Conservation (phyloP, 345 rosid genomes). For the Eucalyptus erythrocorys region DNA sequence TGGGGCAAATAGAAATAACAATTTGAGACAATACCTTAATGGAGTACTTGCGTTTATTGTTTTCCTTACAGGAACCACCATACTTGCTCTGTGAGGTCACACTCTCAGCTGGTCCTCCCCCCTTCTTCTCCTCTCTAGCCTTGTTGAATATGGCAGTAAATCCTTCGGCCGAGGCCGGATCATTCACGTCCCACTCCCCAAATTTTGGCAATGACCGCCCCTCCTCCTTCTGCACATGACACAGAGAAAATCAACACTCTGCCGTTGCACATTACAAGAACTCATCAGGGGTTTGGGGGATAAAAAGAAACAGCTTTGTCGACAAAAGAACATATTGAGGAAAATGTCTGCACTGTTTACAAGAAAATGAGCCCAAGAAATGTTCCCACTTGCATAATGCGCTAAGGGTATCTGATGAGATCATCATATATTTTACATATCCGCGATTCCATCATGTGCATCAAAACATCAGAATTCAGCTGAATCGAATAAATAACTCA, state of each 20-base stretch:
- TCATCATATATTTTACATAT: neutral
- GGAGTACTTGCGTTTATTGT: neutral
- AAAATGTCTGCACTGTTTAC: neutral
- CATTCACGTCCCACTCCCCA: constrained; percentile 12
- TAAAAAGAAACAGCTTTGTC: neutral
- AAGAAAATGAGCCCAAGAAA: neutral
- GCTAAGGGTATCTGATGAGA: neutral
- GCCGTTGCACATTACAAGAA: neutral
- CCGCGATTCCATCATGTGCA: neutral
- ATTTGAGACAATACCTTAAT: neutral
- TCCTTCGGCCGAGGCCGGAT: constrained; percentile 2
- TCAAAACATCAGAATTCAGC: neutral
- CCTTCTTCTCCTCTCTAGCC: constrained; percentile 6
- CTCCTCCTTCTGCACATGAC: neutral
- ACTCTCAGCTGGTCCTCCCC: neutral
- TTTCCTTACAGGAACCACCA: neutral
- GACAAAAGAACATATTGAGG: neutral
- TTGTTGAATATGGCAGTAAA: constrained; percentile 2
- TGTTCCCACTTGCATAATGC: neutral
- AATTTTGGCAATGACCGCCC: constrained; percentile 3
- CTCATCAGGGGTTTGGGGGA: neutral
- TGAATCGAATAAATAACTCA: neutral
- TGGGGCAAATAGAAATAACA: neutral
- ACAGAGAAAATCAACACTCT: neutral
- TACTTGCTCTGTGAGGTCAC: neutral